Evolutionary conservation across 345 rosid genomes (phyloP), one percentile per base, ranked within the genome.

Genomic region (Noccaea caerulescens): DNA sequence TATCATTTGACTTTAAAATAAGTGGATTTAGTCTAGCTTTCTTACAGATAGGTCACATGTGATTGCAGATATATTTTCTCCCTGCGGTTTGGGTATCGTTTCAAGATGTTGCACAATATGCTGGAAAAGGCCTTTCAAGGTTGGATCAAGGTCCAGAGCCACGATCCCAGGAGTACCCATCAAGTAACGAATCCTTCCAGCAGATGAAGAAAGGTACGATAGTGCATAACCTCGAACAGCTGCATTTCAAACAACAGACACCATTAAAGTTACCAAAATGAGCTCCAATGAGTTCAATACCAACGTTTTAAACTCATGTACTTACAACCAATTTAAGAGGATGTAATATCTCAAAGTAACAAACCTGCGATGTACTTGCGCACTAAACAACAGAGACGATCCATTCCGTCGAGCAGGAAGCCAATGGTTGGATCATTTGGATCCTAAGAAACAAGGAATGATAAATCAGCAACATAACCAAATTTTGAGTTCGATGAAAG

Each of bases 381-480:
- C 62, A 92, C 97, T 59, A 94, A 80, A 82, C 99, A 85, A 82
- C 97, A 92, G 53, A 92, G 80, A 43, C 72, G 91, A 63, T 92
- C 99, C 99, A 91, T 91, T 80, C 99, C 99, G 63, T 94, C 98
- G 23, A 94, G 78, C 63, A 94, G 84, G 84, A 89, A 94, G 72
- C 98, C 99, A 72, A 88, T 84, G 78, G 98, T 94, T 63, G 97
- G 99, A 82, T 94, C 99, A 87, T 76, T 90, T 82, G 92, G 98
- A 85, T 94, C 98, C 98, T 92, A 72, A 64, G 76, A 77, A 72
- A 64, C 10, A 44, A 59, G 13, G 69, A 66, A 66, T 11, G 8
- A 57, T 1, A 49, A 41, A 57, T 42, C 38, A 71, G 68, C 32
- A 49, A 41, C 52, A 14, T 49, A 5, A 41, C 33, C 60, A 76